Evolutionary conservation across 495 filamentous ascomycete species (phyloP), one percentile per base, ranked within the genome.

Genomic region (Echria macrotheca): DNA sequence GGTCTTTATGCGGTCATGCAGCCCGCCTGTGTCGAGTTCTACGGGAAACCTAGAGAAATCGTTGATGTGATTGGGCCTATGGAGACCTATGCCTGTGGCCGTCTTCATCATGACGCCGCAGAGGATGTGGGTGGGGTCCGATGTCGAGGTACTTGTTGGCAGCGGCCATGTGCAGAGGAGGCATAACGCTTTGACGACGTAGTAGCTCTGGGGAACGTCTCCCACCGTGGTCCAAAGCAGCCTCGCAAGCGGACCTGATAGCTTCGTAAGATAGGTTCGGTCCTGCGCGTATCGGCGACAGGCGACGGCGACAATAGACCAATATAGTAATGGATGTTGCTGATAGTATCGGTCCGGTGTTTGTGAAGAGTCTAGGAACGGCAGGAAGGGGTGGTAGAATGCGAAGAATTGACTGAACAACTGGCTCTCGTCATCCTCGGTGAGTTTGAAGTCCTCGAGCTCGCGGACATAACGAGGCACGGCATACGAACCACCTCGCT

Each of bases 71-170:
- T 85, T 90, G 6, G 90, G 90, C 18, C 89, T 82, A 59, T 96
- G 90, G 40, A 96, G 78, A 40, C 90, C 90, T 48, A 91, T 85
- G 53, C 91, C 88, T 67, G 91, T 91, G 11, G 90, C 87, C 44
- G 91, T 82, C 63, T 95, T 89, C 76, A 95, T 86, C 89, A 95
- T 91, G 57, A 93, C 77, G 22, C 90, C 90, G 57, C 85, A 83
- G 9, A 95, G 73, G 69, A 94, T 95, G 58, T 94, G 91, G 0
- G 90, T 95, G 1, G 89, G 87, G 63, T 96, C 90, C 5, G 80
- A 81, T 4, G 86, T 86, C 5, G 89, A 94, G 17, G 85, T 91
- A 63, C 84, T 91, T 3, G 84, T 88, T 4, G 90, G 90, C 18
- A 95, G 76, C 9, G 90, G 90, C 90, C 90, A 96, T 6, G 86